These are phyloP conservation scores for Rhodotorula sp. DNA, from an alignment of 1,284 basidiomycete genomes.

Conservation along the genomic window DNA sequence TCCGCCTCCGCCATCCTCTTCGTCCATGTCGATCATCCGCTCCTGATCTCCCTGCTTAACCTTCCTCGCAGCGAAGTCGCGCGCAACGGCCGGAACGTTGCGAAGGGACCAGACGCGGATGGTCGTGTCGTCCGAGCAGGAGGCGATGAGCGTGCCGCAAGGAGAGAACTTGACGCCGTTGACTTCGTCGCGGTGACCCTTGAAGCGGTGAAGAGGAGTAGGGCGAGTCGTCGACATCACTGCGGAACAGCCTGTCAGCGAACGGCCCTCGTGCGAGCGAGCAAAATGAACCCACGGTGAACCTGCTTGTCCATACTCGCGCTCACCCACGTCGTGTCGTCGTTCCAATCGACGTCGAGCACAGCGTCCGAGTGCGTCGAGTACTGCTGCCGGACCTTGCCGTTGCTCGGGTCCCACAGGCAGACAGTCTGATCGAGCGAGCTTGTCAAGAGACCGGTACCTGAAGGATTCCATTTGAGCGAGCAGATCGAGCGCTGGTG, in stretches of 20 bases:
- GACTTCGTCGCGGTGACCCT: constrained; percentile 72
- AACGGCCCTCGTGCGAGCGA: too few relatives aligned
- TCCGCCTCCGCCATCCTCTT: constrained; percentile 23
- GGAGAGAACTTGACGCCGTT: constrained; percentile 72
- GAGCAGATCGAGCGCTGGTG: constrained; percentile 42
- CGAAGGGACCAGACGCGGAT: constrained; percentile 69
- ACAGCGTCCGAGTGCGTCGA: constrained; percentile 60
- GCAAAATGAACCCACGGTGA: constrained; percentile 36
- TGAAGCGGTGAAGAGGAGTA: constrained; percentile 42
- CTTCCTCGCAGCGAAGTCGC: constrained; percentile 31
- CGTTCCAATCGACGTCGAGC: constrained; percentile 75
- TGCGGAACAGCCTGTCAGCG: neutral
- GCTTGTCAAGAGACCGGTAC: constrained; percentile 41
- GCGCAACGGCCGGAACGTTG: constrained; percentile 50
- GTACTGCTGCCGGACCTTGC: constrained; percentile 44
- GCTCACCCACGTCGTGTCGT: constrained; percentile 66
- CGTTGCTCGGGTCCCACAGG: constrained; percentile 42
- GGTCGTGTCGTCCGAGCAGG: constrained; percentile 73
- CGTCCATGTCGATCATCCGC: constrained; percentile 28
- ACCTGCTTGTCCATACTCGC: constrained; percentile 63
- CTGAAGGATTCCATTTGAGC: constrained; percentile 40
- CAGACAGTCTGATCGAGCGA: constrained; percentile 42
- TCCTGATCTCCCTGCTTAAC: constrained; percentile 24
- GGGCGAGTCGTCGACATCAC: constrained; percentile 36
- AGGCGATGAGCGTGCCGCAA: constrained; percentile 64